Conservation (phyloP, 164 flowering plant species). For the Liquidambar formosana region DNA sequence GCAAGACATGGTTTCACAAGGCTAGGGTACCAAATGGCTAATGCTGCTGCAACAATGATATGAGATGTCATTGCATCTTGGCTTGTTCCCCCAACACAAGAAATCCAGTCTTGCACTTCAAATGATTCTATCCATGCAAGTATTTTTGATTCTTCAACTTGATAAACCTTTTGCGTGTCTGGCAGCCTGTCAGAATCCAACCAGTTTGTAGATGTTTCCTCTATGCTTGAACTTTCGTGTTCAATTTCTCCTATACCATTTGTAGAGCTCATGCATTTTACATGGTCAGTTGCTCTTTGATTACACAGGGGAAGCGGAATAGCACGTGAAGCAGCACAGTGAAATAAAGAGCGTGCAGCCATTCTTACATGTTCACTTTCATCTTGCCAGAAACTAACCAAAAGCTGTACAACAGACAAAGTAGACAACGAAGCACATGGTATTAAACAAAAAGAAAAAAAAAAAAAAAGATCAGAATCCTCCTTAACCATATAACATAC, state of each 20-base stretch:
- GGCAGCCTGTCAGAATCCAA: conserved; percentile 15
- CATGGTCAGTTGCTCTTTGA: conserved; percentile 37
- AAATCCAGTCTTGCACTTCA: conserved; percentile 93
- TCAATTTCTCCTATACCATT: conserved; percentile 24
- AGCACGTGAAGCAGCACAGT: conserved; percentile 96
- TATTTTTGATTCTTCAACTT: conserved; percentile 51
- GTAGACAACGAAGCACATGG: conserved; percentile 1
- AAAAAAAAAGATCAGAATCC: neutral
- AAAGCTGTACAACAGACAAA: conserved; percentile 52
- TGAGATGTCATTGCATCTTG: conserved; percentile 98
- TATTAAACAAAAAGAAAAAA: neutral
- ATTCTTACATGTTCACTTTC: conserved; percentile 91
- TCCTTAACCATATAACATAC: neutral
- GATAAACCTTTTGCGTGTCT: conserved; percentile 30
- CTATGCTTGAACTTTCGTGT: conserved; percentile 10
- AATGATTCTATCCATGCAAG: conserved; percentile 85
- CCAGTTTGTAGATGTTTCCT: conserved; percentile 20
- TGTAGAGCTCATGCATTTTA: conserved; percentile 19
- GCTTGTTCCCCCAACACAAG: conserved; percentile 93
- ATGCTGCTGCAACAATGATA: conserved; percentile 92
- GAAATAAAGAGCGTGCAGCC: conserved; percentile 98
- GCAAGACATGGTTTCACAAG: conserved; percentile 78
- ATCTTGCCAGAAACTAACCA: conserved; percentile 97
- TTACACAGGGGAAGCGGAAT: conserved; percentile 72
- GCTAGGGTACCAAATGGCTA: conserved; percentile 94